Evolutionary conservation across 2,329 filamentous ascomycete genomes (phyloP).

Genomic region (Xylaria sp.): DNA sequence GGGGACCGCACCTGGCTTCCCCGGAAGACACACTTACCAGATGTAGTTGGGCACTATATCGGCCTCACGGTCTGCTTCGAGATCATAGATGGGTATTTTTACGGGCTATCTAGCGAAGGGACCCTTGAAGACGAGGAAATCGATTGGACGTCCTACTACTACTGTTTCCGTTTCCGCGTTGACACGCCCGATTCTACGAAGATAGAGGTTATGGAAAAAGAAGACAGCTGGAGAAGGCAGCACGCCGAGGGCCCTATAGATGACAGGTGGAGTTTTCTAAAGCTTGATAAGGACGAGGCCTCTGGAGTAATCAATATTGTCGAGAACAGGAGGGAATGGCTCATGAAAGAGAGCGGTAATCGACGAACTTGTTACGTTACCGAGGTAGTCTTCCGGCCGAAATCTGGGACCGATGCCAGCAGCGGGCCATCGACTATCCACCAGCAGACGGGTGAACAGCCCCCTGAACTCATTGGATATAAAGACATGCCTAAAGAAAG

Average conservation of each 20-base stretch:
- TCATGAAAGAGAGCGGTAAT: constrained; percentile 53
- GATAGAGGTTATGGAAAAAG: constrained; percentile 47
- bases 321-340: constrained; percentile 72
- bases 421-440: constrained; percentile 11
- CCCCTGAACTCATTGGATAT: constrained; percentile 9
- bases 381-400: constrained; percentile 47
- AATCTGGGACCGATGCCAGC: constrained; percentile 5
- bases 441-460: neutral
- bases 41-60: constrained; percentile 66
- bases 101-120: constrained; percentile 69
- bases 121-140: constrained; percentile 64
- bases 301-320: constrained; percentile 63
- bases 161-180: constrained; percentile 66
- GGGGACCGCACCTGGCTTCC: constrained; percentile 42
- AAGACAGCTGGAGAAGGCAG: constrained; percentile 64
- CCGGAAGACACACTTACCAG: constrained; percentile 54
- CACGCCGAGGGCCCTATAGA: constrained; percentile 73
- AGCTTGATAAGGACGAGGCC: constrained; percentile 61
- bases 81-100: constrained; percentile 66
- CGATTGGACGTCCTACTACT: constrained; percentile 71
- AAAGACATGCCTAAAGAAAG: constrained; percentile 43
- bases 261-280: constrained; percentile 71
- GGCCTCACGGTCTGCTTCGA: constrained; percentile 73
- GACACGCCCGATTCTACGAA: constrained; percentile 43
- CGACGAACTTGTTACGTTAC: constrained; percentile 68